Evolutionary conservation across 1,284 basidiomycete species (phyloP).

Genomic region (Takashimella tepidaria): DNA sequence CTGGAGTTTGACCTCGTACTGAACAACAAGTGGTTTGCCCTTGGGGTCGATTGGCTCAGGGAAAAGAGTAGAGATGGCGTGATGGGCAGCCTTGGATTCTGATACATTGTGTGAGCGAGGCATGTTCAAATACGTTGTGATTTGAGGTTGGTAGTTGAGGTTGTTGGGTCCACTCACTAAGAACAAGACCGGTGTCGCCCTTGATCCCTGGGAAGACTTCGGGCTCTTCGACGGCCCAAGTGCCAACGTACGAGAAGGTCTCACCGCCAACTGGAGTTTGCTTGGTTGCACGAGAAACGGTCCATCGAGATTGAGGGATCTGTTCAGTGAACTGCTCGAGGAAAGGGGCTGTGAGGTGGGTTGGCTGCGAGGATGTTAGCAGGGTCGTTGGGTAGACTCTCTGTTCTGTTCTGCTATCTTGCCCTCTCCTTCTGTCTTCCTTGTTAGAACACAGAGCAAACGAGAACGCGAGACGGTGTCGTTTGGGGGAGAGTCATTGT

Average conservation of each 20-base stretch:
- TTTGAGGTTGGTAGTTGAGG: background rate
- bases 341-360: conserved; percentile 83
- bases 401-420: too few species aligned
- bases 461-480: background rate
- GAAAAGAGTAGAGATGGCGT: conserved; percentile 96
- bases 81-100: conserved; percentile 54
- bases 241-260: conserved; percentile 93
- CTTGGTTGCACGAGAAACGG: conserved; percentile 93
- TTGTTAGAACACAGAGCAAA: background rate
- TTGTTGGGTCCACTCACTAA: conserved; percentile 51
- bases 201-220: conserved; percentile 62
- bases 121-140: background rate
- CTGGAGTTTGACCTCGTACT: conserved; percentile 99
- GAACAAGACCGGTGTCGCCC: conserved; percentile 83
- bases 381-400: too few species aligned
- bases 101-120: conserved; percentile 11
- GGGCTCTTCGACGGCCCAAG: conserved; percentile 94
- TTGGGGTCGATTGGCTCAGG: conserved; percentile 67
- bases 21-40: conserved; percentile 85
- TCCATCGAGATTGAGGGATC: conserved; percentile 71
- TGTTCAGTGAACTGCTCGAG: conserved; percentile 94
- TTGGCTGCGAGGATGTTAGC: conserved; percentile 58
- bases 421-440: too few species aligned
- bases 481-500: too few species aligned
- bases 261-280: conserved; percentile 89